Evolutionary conservation across 2,329 filamentous ascomycete species (phyloP).

Genomic region (Dryadomyces quercivorus): DNA sequence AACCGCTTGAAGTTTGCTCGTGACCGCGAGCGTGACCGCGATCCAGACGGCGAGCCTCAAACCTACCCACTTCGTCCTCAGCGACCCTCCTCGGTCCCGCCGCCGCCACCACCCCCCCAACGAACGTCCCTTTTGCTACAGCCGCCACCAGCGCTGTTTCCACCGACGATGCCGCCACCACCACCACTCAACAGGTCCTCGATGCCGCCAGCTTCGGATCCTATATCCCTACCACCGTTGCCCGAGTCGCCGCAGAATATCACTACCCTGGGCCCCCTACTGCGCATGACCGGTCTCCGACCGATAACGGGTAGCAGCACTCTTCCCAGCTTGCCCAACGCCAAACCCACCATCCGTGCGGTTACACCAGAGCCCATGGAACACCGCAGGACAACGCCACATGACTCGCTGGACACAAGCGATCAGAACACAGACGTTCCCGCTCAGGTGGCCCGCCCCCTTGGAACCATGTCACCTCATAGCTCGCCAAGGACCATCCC

Average conservation of each 20-base stretch:
- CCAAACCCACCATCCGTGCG: conserved; percentile 39
- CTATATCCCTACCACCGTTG: conserved; percentile 13
- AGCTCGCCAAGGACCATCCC: conserved; percentile 35
- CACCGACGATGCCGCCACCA: conserved; percentile 2
- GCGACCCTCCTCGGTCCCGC: background rate
- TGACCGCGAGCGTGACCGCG: background rate
- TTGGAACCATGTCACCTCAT: conserved; percentile 27
- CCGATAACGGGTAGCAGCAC: background rate
- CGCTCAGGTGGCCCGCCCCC: conserved; percentile 17
- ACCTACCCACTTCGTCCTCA: background rate
- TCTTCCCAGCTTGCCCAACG: background rate
- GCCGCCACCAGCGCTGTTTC: conserved; percentile 5
- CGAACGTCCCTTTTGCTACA: too few relatives aligned
- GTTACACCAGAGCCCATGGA: conserved; percentile 52
- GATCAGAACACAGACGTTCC: background rate
- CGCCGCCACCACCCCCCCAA: background rate
- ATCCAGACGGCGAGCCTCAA: background rate
- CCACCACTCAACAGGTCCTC: conserved; percentile 12
- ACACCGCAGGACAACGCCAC: conserved; percentile 12
- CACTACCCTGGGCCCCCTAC: conserved; percentile 13
- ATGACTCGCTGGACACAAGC: conserved; percentile 13
- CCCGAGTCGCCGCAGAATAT: conserved; percentile 14
- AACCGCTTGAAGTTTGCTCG: background rate
- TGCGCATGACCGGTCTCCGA: background rate
- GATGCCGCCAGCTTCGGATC: background rate